These are phyloP conservation scores for Selenicereus undatus DNA, from an alignment of 148 eudicot genomes.

Conservation along the genomic window DNA sequence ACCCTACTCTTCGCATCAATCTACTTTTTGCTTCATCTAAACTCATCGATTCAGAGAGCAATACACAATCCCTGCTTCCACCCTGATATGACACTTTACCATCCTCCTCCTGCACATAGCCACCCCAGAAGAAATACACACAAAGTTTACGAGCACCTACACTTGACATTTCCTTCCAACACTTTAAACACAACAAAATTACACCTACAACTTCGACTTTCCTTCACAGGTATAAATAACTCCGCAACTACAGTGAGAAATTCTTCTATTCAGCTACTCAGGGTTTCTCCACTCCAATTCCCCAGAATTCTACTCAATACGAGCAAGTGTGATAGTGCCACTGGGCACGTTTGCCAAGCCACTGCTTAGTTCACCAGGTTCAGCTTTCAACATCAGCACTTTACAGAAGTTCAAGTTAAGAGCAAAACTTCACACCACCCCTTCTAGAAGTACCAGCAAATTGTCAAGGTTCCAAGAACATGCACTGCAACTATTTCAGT, in stretches of 20 bases:
- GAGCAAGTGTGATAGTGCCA: neutral
- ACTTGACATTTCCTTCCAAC: neutral
- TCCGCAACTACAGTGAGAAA: neutral
- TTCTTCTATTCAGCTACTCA: neutral
- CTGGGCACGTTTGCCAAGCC: neutral
- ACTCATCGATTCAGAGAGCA: neutral
- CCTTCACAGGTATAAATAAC: neutral
- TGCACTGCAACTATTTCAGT: neutral
- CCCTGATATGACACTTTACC: neutral
- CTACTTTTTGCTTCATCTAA: neutral
- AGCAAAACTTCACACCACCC: neutral
- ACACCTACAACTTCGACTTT: neutral
- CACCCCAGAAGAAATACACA: constrained; percentile 6
- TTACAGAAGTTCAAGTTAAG: neutral
- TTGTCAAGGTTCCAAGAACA: neutral
- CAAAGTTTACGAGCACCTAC: neutral
- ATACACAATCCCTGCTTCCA: neutral
- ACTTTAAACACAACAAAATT: neutral
- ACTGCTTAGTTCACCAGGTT: neutral
- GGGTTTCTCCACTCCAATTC: neutral
- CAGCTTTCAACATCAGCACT: neutral
- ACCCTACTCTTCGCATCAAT: neutral
- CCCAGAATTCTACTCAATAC: neutral
- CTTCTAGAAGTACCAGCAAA: neutral
- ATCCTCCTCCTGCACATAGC: neutral